Conservation (phyloP, 257 asterid species). For the Solanum rostratum region DNA sequence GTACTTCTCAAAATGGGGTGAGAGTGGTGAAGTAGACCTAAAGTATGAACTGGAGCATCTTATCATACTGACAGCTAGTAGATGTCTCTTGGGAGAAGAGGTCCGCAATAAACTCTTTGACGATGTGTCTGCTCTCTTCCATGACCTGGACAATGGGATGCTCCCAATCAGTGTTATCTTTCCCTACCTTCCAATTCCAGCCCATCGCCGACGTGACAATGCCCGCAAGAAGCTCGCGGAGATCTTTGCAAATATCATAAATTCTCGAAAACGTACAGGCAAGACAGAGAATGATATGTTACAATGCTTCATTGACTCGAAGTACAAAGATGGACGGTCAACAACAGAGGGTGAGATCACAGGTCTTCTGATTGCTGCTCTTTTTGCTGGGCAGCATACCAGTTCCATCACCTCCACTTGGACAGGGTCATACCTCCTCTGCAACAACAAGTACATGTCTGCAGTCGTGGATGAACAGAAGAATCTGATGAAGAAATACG, state of each 20-base stretch:
- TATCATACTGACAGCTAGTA: conserved; percentile 81
- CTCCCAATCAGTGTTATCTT: conserved; percentile 86
- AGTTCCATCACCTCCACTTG: conserved; percentile 93
- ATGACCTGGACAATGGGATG: conserved; percentile 91
- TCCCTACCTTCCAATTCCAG: conserved; percentile 92
- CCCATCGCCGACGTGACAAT: conserved; percentile 77
- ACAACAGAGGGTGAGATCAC: conserved; percentile 77
- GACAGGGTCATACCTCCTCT: conserved; percentile 89
- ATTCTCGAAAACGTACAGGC: conserved; percentile 62
- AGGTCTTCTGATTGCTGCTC: conserved; percentile 90
- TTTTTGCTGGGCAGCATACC: conserved; percentile 96
- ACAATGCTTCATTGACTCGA: conserved; percentile 91
- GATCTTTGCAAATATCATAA: conserved; percentile 57
- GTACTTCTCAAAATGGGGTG: conserved; percentile 94
- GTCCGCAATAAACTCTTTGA: conserved; percentile 87
- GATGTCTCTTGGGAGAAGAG: conserved; percentile 89
- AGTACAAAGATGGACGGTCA: conserved; percentile 80
- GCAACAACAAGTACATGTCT: conserved; percentile 68
- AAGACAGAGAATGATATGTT: conserved; percentile 51
- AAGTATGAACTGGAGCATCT: conserved; percentile 84
- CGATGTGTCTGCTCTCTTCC: conserved; percentile 93
- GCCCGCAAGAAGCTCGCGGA: conserved; percentile 81
- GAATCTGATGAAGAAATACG: conserved; percentile 47
- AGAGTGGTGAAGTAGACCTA: conserved; percentile 81
- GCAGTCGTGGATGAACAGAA: conserved; percentile 69